Evolutionary conservation across 805 yeast genomes (phyloP).

Genomic region (Saccharomyces mikatae): DNA sequence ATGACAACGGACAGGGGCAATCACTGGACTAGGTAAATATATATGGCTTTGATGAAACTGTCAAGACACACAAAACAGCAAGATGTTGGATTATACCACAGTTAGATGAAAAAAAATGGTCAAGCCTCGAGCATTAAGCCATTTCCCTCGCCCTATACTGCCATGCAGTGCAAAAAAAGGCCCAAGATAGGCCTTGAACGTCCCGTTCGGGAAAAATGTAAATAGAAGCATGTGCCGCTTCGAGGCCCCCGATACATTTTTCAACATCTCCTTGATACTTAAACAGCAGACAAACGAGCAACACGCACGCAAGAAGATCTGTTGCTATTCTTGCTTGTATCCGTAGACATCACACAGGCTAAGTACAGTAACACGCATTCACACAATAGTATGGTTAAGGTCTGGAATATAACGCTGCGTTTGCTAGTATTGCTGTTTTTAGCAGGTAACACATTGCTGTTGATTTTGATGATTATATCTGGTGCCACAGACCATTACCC

Average conservation of each 20-base stretch:
- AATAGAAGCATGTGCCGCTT: neutral
- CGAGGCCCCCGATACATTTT: neutral
- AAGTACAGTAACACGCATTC: neutral
- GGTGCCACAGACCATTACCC: slow-evolving; percentile 56
- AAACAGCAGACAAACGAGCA: neutral
- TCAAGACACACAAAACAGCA: neutral
- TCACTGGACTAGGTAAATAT: neutral
- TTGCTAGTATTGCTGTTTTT: slow-evolving; percentile 22
- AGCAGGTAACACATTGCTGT: slow-evolving; percentile 38
- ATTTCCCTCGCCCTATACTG: neutral
- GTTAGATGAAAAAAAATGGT: neutral
- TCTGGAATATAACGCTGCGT: slow-evolving; percentile 4
- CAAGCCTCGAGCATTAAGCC: neutral
- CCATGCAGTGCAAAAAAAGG: neutral
- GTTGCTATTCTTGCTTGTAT: neutral
- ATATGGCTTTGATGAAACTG: neutral
- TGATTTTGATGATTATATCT: slow-evolving; percentile 54
- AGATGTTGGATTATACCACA: neutral
- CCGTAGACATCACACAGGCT: neutral
- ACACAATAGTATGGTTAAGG: neutral
- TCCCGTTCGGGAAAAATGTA: neutral
- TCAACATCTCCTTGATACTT: neutral
- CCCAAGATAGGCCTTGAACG: neutral
- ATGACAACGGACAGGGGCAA: neutral
- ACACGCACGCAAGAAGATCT: neutral